These are phyloP conservation scores for Podospora sp. DNA, from an alignment of 495 filamentous ascomycete species.

Conservation along the genomic window DNA sequence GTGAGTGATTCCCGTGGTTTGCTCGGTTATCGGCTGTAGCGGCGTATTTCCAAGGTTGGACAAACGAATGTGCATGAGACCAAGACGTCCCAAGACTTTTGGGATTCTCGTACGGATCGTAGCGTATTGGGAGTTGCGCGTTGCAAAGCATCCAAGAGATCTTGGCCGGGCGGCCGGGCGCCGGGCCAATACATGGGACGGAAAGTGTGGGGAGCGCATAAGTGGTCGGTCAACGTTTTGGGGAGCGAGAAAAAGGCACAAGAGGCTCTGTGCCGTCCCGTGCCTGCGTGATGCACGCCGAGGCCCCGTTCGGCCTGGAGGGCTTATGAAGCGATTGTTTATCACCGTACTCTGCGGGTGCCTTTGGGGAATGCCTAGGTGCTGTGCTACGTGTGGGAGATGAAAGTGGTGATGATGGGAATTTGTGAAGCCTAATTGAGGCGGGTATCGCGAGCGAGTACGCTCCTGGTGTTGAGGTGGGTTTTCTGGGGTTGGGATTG, in stretches of 20 bases:
- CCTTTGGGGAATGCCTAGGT: too few relatives aligned
- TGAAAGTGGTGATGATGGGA: neutral
- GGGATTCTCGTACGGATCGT: neutral
- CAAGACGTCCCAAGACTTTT: neutral
- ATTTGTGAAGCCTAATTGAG: neutral
- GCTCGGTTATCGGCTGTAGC: neutral
- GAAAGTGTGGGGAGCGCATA: neutral
- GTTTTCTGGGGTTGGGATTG: neutral
- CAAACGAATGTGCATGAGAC: neutral
- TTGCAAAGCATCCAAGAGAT: neutral
- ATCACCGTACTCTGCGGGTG: too few relatives aligned
- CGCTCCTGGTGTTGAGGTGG: neutral
- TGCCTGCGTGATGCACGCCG: neutral
- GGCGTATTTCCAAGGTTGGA: neutral
- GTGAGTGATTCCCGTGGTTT: neutral
- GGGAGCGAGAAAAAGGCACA: neutral
- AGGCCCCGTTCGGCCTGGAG: neutral
- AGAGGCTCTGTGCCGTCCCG: neutral
- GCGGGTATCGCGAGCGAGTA: neutral
- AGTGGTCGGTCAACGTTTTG: neutral
- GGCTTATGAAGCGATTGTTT: neutral
- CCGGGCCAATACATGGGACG: neutral
- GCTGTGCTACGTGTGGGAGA: too few relatives aligned
- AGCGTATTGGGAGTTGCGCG: neutral
- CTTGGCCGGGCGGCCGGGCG: too few relatives aligned